Evolutionary conservation across 2,329 filamentous ascomycete genomes (phyloP), one percentile per base, ranked within the genome.

Genomic region (Pseudohalonectria lignicola): DNA sequence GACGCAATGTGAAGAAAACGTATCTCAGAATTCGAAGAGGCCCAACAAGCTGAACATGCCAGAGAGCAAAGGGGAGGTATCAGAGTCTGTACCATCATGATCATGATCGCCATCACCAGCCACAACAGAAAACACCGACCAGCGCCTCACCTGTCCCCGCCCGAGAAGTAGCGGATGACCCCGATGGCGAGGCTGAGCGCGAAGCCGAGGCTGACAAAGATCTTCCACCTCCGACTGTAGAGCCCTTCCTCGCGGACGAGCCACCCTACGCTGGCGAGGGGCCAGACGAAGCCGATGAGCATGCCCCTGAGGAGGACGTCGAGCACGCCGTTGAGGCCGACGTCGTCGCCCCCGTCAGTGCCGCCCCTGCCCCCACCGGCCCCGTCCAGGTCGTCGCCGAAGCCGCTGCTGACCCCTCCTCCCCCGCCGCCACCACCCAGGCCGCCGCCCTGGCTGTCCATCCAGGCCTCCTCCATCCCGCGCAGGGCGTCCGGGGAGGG

Each of bases 281-380:
- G 92, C 76, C 90, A 96, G 56, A 98, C 83, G 66, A 96, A 98
- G 1, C 92, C 92, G 51, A 92, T 84, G 42, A 93, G 65, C 57
- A 92, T 86, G 4, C 88, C 92, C 61, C 81, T 84, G 41, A 96
- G 69, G 64, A 95, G 76, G 51, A 93, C 81, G 52, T 96, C 90
- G 32, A 94, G 64, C 10, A 83, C 71, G 1, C 74, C 78, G 13
- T 57, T 50, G 36, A 64, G 61, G 20, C 61, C 61, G 2, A 60
- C 53, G 13, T 65, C 58, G 39, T 73, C 66, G 28, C 70, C 68
- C 4, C 68, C 65, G 19, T 66, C 65, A 25, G 70, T 64, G 45
- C 68, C 67, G 19, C 61, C 64, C 13, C 54, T 51, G 31, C 59
- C 57, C n/a, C 49, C 47, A 15, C 48, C 47, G 2, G 40, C 57